Percentiles rank a stretch among this genome's conserved stretches.
phyloP scores from a whole-genome alignment of 805 yeast species.

The Torulaspora quercuum region DNA sequence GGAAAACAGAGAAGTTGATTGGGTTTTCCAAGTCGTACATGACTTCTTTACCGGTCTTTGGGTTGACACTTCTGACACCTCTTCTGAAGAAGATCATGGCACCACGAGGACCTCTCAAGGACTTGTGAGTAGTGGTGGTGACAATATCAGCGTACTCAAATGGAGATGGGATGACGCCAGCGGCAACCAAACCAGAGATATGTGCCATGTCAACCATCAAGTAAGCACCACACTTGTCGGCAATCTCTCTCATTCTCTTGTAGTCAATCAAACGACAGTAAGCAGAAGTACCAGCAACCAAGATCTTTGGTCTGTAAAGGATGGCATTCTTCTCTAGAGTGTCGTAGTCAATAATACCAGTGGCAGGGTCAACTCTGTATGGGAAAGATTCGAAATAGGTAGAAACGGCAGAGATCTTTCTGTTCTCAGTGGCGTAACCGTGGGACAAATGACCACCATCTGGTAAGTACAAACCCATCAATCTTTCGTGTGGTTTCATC shows the following conservation, averaged over 20 bases:
- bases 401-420: conserved; percentile 93
- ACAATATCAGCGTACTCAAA: conserved; percentile 96
- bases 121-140: conserved; percentile 98
- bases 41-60: conserved; percentile 90
- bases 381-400: conserved; percentile 99
- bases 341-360: conserved; percentile 96
- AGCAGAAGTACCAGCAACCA: conserved; percentile 98
- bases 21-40: conserved; percentile 88
- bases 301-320: conserved; percentile 90
- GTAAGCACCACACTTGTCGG: conserved; percentile 96
- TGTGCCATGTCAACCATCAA: conserved; percentile 98
- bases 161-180: conserved; percentile 94
- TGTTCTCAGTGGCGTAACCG: conserved; percentile 92
- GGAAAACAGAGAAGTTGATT: conserved; percentile 98
- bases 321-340: conserved; percentile 86
- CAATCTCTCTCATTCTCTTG: conserved; percentile 93
- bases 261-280: conserved; percentile 96
- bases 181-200: conserved; percentile 92
- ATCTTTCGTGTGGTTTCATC: conserved; percentile 91
- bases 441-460: conserved; percentile 99
- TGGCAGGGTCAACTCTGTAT: conserved; percentile 84
- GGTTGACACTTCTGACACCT: conserved; percentile 81
- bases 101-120: conserved; percentile 99
- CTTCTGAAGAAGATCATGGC: conserved; percentile 99
- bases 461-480: conserved; percentile 97